These are phyloP conservation scores for Picea mariana DNA, from an alignment of 83 land plant species.

Conservation along the genomic window DNA sequence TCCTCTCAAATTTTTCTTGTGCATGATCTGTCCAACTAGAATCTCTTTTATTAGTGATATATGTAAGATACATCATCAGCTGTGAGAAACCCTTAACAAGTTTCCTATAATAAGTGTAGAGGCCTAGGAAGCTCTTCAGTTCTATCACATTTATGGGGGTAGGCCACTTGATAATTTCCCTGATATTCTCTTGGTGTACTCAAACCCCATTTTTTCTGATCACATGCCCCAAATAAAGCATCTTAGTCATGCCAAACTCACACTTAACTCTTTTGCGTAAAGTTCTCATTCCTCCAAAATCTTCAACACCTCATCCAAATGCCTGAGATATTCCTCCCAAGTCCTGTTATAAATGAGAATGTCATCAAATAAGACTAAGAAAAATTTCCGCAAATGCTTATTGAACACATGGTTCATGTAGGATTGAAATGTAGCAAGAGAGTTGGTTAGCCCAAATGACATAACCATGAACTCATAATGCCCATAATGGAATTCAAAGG, in stretches of 20 bases:
- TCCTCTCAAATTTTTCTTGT: not conserved
- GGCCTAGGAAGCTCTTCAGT: no score
- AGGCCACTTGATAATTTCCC: no score
- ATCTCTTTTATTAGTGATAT: not conserved
- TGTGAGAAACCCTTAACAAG: not conserved
- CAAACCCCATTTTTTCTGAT: no score
- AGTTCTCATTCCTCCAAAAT: not conserved
- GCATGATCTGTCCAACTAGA: not conserved
- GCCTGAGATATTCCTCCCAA: not conserved
- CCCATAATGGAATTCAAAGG: not conserved
- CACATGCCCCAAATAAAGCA: no score
- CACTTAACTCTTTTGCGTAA: not conserved
- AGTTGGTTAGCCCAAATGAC: no score
- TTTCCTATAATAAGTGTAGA: slow-evolving; percentile 5
- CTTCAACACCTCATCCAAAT: not conserved
- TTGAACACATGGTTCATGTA: not conserved
- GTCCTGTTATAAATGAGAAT: not conserved
- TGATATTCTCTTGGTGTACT: no score
- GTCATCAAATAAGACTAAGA: not conserved
- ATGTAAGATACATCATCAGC: not conserved
- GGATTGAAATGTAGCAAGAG: no score
- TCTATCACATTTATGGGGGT: no score
- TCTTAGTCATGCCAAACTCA: no score
- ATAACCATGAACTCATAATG: no score
- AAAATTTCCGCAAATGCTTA: not conserved